These are phyloP conservation scores for Talaromyces sp. DNA, from an alignment of 2,329 filamentous ascomycete genomes.

Conservation along the genomic window DNA sequence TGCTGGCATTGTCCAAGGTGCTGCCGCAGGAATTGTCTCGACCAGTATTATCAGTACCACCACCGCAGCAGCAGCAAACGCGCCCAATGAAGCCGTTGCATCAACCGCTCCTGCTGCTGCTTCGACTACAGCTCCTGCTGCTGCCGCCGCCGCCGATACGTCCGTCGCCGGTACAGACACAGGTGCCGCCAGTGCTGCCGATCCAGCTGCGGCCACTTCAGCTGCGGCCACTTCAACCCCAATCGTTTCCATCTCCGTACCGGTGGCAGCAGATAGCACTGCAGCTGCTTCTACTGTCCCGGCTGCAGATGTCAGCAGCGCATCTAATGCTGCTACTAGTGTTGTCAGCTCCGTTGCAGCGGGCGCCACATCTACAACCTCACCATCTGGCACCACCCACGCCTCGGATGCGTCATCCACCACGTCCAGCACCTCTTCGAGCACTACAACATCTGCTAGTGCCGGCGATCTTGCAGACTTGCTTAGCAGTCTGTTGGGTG, in stretches of 20 bases:
- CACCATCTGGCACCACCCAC: neutral
- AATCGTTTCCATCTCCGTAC: neutral
- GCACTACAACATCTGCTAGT: constrained; percentile 11
- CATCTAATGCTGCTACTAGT: neutral
- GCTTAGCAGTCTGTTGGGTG: constrained; percentile 10
- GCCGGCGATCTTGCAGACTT: constrained; percentile 9
- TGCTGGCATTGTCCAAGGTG: constrained; percentile 11
- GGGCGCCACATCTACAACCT: neutral
- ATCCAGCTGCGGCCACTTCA: constrained; percentile 1
- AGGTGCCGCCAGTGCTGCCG: neutral
- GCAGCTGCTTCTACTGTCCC: constrained; percentile 3
- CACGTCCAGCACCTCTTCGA: neutral
- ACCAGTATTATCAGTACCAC: neutral
- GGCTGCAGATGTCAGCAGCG: constrained; percentile 1
- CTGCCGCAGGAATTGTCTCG: neutral
- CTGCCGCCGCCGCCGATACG: neutral
- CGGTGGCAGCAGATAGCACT: constrained; percentile 3
- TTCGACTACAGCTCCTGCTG: neutral
- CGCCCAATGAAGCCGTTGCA: constrained; percentile 1
- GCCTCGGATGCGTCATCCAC: constrained; percentile 3
- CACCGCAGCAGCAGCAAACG: constrained; percentile 9
- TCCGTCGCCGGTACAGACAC: neutral
- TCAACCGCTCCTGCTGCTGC: constrained; percentile 3
- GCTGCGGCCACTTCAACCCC: neutral
- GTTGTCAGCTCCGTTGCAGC: constrained; percentile 3